Base-by-base conservation (phyloP, 2,329 filamentous ascomycete species). In the Alternaria conjuncta region DNA sequence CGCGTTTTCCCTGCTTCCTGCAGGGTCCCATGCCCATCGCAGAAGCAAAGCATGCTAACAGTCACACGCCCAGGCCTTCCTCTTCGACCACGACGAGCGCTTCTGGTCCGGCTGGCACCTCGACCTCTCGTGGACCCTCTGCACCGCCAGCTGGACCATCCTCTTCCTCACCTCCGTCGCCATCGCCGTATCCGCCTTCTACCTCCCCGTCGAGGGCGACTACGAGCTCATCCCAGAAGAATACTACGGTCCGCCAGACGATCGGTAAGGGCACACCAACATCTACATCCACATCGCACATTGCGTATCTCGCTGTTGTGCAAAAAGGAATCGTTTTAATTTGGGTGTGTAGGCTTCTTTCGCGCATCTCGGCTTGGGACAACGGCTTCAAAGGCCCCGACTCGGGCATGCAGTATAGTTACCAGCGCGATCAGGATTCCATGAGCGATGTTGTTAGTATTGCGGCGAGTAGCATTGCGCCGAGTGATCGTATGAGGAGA, bases 61-160 rank as follows among this genome's bases (percentile, higher is more conserved):
- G 36, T 41, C 36, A 18, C 51, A 51, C 15, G 5, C 61, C 44
- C 70, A 97, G 93, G 90, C 92, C 18, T 96, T 93, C 77, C 85
- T 97, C 18, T 94, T 89, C 78, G 90, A 97, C 69, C 86, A 95
- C 75, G 92, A 97, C 78, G 88, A 91, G 53, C 89, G 92, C 71
- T 97, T 97, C 78, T 89, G 90, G 73, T 86, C 91, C 18, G 94
- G 93, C 63, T 97, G 93, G 92, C 85, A 86, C 63, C 86, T 97
- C 58, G 94, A 92, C 74, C 88, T 87, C 57, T 92, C 92, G 1
- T 97, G 92, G 88, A 87, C 91, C 30, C 86, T 97, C 13, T 84
- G 81, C 77, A 89, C 87, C 23, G 82, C 87, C 25, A 88, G 86
- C 70, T 90, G 87, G 86, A 83, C 80, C 57, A 76, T 88, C 4